A percentile compares a stretch with the other conserved stretches of the same genome.
Evolutionary conservation across 73 alveolate species (phyloP).

Genomic region (Durusdinium trenchii): DNA sequence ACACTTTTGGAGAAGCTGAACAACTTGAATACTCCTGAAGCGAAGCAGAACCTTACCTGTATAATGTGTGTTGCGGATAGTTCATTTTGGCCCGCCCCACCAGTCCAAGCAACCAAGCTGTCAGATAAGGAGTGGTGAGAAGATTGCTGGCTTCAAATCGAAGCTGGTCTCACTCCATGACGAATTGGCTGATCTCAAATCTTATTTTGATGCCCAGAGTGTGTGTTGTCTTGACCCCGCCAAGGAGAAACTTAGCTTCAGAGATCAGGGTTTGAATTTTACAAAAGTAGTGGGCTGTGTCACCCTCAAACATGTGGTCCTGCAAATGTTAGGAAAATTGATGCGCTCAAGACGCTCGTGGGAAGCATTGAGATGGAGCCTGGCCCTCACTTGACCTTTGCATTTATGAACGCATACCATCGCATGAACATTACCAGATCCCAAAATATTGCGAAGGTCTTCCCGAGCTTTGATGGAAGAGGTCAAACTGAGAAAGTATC

Average conservation of each 20-base stretch:
- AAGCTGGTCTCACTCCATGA: neutral
- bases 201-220: constrained; percentile 50
- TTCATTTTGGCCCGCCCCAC: too few relatives aligned
- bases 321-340: too few relatives aligned
- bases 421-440: neutral
- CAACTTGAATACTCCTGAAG: neutral
- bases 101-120: too few relatives aligned
- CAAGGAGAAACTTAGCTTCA: too few relatives aligned
- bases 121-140: neutral
- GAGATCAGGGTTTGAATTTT: too few relatives aligned
- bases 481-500: neutral
- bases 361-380: neutral
- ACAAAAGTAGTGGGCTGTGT: too few relatives aligned
- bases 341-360: neutral
- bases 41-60: neutral
- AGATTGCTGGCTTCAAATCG: neutral
- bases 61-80: too few relatives aligned
- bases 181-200: neutral
- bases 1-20: neutral
- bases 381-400: neutral
- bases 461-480: constrained; percentile 60
- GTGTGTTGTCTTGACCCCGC: too few relatives aligned
- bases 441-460: neutral
- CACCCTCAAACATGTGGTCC: too few relatives aligned
- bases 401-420: too few relatives aligned